These are phyloP conservation scores for Ogataea pini DNA, from an alignment of 805 yeast species.

Conservation along the genomic window DNA sequence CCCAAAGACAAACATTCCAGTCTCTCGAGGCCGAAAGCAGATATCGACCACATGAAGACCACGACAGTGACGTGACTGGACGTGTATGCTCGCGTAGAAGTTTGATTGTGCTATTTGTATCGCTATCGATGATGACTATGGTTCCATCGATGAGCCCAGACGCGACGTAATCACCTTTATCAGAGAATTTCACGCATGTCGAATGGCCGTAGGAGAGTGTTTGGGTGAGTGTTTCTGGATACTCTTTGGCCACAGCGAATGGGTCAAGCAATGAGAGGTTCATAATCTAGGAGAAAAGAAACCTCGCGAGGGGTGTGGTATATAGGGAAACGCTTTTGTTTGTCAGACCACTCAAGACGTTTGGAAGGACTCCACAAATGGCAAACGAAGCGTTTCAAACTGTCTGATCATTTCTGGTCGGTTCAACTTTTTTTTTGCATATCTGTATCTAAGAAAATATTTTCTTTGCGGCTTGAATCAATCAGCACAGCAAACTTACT, in stretches of 20 bases:
- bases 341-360: no score
- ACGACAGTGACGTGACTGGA: slow-evolving; percentile 68
- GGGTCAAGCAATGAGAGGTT: slow-evolving; percentile 86
- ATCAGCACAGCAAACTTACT: neutral
- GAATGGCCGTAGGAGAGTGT: slow-evolving; percentile 67
- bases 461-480: neutral
- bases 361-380: no score
- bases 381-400: no score
- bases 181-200: slow-evolving; percentile 66
- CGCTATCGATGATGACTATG: slow-evolving; percentile 71
- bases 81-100: slow-evolving; percentile 66
- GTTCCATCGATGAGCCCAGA: slow-evolving; percentile 76
- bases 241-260: slow-evolving; percentile 86
- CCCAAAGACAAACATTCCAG: slow-evolving; percentile 84
- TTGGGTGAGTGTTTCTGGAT: slow-evolving; percentile 79
- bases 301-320: no score
- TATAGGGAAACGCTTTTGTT: no score
- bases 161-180: slow-evolving; percentile 83
- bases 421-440: no score
- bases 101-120: slow-evolving; percentile 60
- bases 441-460: no score
- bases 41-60: slow-evolving; percentile 75
- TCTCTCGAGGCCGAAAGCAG: slow-evolving; percentile 74
- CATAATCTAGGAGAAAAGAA: no score
- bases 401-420: no score